Evolutionary conservation across 2,329 filamentous ascomycete species (phyloP).

Genomic region (Penicillium sp.): DNA sequence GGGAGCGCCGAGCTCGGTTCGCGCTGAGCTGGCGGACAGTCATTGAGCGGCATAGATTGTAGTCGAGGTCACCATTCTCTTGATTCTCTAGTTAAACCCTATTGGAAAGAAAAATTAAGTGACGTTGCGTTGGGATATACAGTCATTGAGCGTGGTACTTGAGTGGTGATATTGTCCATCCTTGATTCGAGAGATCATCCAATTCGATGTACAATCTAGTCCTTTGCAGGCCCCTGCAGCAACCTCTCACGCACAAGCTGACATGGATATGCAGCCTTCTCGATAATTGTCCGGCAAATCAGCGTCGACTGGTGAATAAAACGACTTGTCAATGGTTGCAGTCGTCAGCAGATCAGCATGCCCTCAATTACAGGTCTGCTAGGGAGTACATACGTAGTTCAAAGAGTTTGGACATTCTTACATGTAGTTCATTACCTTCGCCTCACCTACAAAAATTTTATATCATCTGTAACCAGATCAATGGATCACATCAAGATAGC

Average conservation of each 20-base stretch:
- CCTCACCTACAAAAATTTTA: too few species aligned
- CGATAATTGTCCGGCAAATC: slow-evolving; percentile 8
- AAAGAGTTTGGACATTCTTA: neutral
- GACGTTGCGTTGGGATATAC: neutral
- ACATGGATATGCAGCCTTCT: slow-evolving; percentile 7
- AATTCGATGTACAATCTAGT: neutral
- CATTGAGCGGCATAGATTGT: neutral
- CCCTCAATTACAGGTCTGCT: slow-evolving; percentile 15
- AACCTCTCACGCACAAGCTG: slow-evolving; percentile 2
- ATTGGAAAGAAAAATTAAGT: neutral
- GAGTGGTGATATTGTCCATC: neutral
- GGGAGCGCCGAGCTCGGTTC: neutral
- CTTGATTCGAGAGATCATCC: neutral
- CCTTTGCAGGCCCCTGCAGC: slow-evolving; percentile 14
- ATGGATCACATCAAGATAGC: too few species aligned
- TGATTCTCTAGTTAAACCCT: neutral
- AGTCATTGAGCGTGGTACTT: neutral
- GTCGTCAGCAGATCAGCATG: slow-evolving; percentile 15
- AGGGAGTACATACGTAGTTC: neutral
- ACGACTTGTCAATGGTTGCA: slow-evolving; percentile 11
- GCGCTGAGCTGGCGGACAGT: neutral
- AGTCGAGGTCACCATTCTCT: neutral
- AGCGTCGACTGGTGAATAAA: slow-evolving; percentile 10
- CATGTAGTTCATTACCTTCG: neutral
- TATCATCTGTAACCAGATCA: too few species aligned